Evolutionary conservation across 306 rosid species (phyloP).

Genomic region (Quillaja saponaria): DNA sequence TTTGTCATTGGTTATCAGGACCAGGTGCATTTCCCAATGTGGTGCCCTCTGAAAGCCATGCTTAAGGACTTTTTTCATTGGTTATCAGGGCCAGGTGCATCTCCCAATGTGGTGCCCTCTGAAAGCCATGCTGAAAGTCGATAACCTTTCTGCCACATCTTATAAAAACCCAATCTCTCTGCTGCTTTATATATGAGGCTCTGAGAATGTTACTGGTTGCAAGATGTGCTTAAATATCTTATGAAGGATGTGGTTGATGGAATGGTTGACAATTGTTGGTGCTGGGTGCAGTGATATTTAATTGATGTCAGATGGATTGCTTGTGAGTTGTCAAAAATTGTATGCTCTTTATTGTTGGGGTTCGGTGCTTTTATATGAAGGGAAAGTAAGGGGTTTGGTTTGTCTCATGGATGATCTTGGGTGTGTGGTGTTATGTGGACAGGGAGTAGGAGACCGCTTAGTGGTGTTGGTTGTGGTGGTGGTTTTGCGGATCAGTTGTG

Average conservation of each 20-base stretch:
- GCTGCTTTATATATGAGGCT: too few relatives aligned
- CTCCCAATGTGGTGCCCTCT: too few relatives aligned
- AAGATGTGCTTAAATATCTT: conserved; percentile 36
- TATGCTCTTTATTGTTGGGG: conserved; percentile 57
- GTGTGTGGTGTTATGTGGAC: conserved; percentile 97
- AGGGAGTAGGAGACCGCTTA: conserved; percentile 78
- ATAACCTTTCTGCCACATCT: too few relatives aligned
- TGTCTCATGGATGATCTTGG: conserved; percentile 83
- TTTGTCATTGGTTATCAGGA: too few relatives aligned
- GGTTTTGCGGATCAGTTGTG: conserved; percentile 64
- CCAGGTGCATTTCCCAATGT: too few relatives aligned
- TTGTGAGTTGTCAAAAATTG: conserved; percentile 55
- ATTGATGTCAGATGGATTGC: conserved; percentile 63
- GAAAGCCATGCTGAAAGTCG: too few relatives aligned
- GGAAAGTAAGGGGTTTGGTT: conserved; percentile 77
- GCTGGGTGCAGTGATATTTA: conserved; percentile 50
- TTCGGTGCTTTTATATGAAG: conserved; percentile 70
- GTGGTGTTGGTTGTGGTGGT: conserved; percentile 71
- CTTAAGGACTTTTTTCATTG: too few relatives aligned
- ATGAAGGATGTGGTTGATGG: conserved; percentile 53
- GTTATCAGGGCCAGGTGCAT: too few relatives aligned
- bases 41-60: too few relatives aligned
- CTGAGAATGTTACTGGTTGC: conserved; percentile 37
- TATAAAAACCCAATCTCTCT: too few relatives aligned
- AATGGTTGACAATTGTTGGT: conserved; percentile 40